A percentile compares a stretch with the other conserved stretches of the same genome.
Conservation (phyloP, 2,329 filamentous ascomycete genomes). For the Exophiala sideris region DNA sequence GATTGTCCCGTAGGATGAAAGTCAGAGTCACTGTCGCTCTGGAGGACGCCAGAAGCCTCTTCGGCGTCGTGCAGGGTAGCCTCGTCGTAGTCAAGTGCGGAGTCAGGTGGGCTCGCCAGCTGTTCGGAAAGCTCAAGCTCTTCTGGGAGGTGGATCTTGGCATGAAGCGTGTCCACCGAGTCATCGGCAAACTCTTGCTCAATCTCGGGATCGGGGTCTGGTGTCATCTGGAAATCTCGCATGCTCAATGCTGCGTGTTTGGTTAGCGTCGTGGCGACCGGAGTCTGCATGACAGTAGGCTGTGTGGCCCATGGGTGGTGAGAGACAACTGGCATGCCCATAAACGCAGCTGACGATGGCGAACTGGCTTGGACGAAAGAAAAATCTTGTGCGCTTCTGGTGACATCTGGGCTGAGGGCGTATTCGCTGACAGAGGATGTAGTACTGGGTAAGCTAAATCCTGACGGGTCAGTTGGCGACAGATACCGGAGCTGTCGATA, state of each 20-base stretch:
- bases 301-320: conserved; percentile 7
- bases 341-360: not conserved
- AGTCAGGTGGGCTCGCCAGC: conserved; percentile 13
- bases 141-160: conserved; percentile 19
- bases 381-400: conserved; percentile 3
- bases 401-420: conserved; percentile 18
- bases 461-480: conserved; percentile 18
- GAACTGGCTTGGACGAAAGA: not conserved
- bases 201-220: conserved; percentile 15
- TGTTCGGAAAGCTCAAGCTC: conserved; percentile 24
- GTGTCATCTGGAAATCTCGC: conserved; percentile 23
- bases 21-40: conserved; percentile 20
- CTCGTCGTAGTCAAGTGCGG: conserved; percentile 12
- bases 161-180: conserved; percentile 4
- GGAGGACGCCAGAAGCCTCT: conserved; percentile 1
- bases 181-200: conserved; percentile 10
- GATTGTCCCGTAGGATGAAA: conserved; percentile 7
- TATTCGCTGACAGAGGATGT: conserved; percentile 21
- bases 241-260: conserved; percentile 15
- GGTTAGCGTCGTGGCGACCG: not conserved
- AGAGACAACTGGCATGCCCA: not conserved
- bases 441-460: conserved; percentile 16
- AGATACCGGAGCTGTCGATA: conserved; percentile 16
- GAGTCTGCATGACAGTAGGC: not conserved
- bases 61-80: conserved; percentile 10